phyloP scores from a whole-genome alignment of 192 early-diverging fungal species.

The Entomortierella parvispora region DNA sequence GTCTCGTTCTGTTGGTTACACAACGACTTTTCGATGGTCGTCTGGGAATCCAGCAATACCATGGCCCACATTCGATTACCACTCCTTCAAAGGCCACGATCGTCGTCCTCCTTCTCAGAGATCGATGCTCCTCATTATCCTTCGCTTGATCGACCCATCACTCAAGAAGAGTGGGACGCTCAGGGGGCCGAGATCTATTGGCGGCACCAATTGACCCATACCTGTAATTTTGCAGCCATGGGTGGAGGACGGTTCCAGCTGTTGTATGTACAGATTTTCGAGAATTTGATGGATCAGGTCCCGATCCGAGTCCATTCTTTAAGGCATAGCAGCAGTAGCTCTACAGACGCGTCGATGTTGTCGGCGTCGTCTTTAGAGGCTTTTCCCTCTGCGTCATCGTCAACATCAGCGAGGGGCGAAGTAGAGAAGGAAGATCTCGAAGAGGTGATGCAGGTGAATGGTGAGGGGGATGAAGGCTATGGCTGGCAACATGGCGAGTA shows the following conservation, averaged over 20 bases:
- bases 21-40: constrained; percentile 49
- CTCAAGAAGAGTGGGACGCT: constrained; percentile 49
- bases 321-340: constrained; percentile 8
- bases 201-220: constrained; percentile 45
- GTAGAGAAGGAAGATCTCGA: not conserved
- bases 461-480: constrained; percentile 4
- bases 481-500: constrained; percentile 41
- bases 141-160: constrained; percentile 34
- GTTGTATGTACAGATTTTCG: constrained; percentile 44
- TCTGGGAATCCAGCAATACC: constrained; percentile 46
- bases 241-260: constrained; percentile 49
- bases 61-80: constrained; percentile 51
- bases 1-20: constrained; percentile 52
- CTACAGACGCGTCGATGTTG: not conserved
- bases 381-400: not conserved
- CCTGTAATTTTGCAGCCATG: constrained; percentile 50
- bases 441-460: not conserved
- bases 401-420: not conserved
- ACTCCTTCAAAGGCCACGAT: constrained; percentile 9
- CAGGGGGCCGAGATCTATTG: constrained; percentile 46
- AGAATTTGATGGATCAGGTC: constrained; percentile 43
- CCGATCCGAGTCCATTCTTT: constrained; percentile 44
- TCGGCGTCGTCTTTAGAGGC: not conserved
- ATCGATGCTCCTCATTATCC: too few species aligned
- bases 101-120: not conserved